Evolutionary conservation across 495 filamentous ascomycete species (phyloP).

Genomic region (Margaritispora aquatica): DNA sequence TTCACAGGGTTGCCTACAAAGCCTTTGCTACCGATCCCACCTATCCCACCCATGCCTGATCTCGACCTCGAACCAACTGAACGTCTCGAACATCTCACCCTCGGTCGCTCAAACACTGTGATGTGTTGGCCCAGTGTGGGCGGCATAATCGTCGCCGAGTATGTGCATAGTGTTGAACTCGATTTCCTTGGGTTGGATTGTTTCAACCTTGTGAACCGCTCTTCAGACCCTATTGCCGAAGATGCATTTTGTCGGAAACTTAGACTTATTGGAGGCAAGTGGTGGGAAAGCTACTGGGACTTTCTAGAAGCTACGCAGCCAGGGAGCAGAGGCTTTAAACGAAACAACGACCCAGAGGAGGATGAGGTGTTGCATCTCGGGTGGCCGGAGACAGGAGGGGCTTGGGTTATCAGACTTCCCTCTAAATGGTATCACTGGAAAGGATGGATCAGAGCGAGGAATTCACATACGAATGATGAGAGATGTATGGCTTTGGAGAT

Average conservation of each 20-base stretch:
- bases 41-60: no score
- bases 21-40: no score
- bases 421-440: no score
- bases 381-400: conserved; percentile 12
- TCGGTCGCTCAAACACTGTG: neutral
- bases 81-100: neutral
- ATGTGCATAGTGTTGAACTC: conserved; percentile 6
- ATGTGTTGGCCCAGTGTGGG: conserved; percentile 17
- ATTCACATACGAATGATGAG: no score
- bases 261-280: conserved; percentile 12
- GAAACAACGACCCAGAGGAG: neutral
- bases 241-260: conserved; percentile 17
- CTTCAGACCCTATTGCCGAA: conserved; percentile 4
- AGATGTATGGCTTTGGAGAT: no score
- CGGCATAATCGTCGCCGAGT: conserved; percentile 7
- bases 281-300: conserved; percentile 10
- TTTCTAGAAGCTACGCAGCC: neutral
- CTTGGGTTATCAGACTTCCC: conserved; percentile 8
- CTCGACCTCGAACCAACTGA: neutral
- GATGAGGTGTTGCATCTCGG: conserved; percentile 7
- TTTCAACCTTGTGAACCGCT: neutral
- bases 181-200: conserved; percentile 4
- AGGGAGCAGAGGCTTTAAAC: neutral
- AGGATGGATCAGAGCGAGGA: no score
- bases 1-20: no score